These are phyloP conservation scores for Dentiscutata heterogama DNA, from an alignment of 371 early-diverging fungal species.

Conservation along the genomic window DNA sequence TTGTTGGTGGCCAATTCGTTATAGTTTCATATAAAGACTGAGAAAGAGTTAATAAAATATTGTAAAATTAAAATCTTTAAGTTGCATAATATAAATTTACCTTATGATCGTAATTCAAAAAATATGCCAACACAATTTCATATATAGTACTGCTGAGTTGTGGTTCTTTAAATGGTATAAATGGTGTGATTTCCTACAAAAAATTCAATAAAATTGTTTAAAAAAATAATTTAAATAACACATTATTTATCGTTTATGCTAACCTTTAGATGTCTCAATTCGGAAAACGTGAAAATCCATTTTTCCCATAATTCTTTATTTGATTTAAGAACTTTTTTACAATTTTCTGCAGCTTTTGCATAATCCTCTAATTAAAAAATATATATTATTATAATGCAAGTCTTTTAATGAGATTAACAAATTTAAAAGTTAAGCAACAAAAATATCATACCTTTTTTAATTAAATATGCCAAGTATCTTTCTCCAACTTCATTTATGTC, in stretches of 20 bases:
- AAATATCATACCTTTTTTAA: constrained; percentile 63
- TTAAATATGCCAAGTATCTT: constrained; percentile 78
- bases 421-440: neutral
- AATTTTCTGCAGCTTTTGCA: constrained; percentile 78
- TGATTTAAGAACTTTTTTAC: constrained; percentile 73
- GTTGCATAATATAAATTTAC: constrained; percentile 49
- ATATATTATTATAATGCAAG: neutral
- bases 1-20: constrained; percentile 77
- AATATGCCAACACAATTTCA: constrained; percentile 85
- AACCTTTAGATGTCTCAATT: constrained; percentile 75
- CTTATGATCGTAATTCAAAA: constrained; percentile 70
- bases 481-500: constrained; percentile 84
- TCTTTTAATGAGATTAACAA: neutral
- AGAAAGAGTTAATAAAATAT: neutral
- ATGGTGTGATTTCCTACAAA: constrained; percentile 71
- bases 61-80: constrained; percentile 37
- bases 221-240: neutral
- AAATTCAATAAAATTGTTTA: neutral
- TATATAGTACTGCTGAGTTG: constrained; percentile 84
- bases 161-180: constrained; percentile 84
- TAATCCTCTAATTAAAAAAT: constrained; percentile 59
- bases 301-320: constrained; percentile 82
- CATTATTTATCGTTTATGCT: neutral
- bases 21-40: constrained; percentile 70
- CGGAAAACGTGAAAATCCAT: constrained; percentile 89